phyloP scores from a whole-genome alignment of 2,329 filamentous ascomycete genomes.

The Lasiodiplodia hormozganensis region DNA sequence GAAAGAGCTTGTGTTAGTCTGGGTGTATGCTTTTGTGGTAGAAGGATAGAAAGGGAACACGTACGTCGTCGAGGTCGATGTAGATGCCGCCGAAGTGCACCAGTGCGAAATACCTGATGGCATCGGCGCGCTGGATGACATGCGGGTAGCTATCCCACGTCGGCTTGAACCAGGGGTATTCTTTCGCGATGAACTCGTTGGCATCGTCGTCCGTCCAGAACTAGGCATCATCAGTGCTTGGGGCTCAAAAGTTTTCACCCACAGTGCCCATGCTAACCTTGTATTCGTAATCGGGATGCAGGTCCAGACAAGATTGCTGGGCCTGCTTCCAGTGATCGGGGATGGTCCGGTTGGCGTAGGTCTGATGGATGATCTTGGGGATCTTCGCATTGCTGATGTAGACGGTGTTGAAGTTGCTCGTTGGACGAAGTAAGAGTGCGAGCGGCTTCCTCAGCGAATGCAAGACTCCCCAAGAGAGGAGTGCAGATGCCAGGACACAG shows the following conservation, averaged over 20 bases:
- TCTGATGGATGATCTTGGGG: slow-evolving; percentile 79
- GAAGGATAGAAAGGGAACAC: neutral
- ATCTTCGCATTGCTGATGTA: slow-evolving; percentile 49
- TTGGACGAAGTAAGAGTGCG: neutral
- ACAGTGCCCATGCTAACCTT: slow-evolving; percentile 56
- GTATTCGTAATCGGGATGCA: slow-evolving; percentile 76
- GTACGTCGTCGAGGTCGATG: slow-evolving; percentile 36
- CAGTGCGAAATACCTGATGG: slow-evolving; percentile 38
- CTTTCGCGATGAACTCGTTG: slow-evolving; percentile 31
- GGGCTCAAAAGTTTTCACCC: no score
- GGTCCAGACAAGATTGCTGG: slow-evolving; percentile 69
- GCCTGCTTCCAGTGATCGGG: slow-evolving; percentile 70
- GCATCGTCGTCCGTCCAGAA: slow-evolving; percentile 35
- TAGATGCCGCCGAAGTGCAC: slow-evolving; percentile 39
- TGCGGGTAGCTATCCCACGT: slow-evolving; percentile 37
- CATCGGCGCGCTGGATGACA: slow-evolving; percentile 39
- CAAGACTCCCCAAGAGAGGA: neutral
- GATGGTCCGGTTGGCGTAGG: slow-evolving; percentile 73
- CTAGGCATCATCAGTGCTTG: neutral
- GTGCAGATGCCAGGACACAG: neutral
- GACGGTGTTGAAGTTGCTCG: neutral
- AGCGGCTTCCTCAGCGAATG: neutral
- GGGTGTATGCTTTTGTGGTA: slow-evolving; percentile 20
- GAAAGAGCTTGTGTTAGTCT: neutral
- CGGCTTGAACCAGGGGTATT: slow-evolving; percentile 35